These are phyloP conservation scores for Pseudonitzschia multistriata DNA, from an alignment of 108 stramenopile species.

Conservation along the genomic window DNA sequence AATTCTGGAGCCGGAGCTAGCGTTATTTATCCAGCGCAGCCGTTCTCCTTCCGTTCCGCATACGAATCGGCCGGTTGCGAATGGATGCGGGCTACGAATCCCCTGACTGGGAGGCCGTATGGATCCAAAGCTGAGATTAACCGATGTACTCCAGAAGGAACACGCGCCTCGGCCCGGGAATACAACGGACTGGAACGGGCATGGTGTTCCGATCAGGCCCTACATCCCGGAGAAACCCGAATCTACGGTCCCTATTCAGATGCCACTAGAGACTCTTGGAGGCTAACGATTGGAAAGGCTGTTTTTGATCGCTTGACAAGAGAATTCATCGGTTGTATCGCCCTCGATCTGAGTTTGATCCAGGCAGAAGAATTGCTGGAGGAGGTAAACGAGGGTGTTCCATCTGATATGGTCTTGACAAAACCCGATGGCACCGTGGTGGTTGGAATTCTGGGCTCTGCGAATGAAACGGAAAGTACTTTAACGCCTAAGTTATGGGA, in stretches of 20 bases:
- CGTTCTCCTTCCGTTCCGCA: not conserved
- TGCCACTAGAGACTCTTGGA: constrained; percentile 24
- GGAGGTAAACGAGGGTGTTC: constrained; percentile 17
- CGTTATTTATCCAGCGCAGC: constrained; percentile 34
- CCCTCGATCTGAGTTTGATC: constrained; percentile 37
- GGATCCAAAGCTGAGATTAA: constrained; percentile 44
- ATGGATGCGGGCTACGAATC: constrained; percentile 49
- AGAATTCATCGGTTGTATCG: constrained; percentile 43
- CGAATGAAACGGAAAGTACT: not conserved
- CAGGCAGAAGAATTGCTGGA: constrained; percentile 33
- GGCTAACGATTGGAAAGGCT: constrained; percentile 40
- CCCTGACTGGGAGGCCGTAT: constrained; percentile 28
- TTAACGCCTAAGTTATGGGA: constrained; percentile 8
- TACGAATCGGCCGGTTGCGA: constrained; percentile 55
- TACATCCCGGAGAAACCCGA: constrained; percentile 29
- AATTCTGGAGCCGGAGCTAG: constrained; percentile 53
- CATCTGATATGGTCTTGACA: constrained; percentile 27
- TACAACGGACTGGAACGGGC: constrained; percentile 60
- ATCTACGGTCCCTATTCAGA: constrained; percentile 41
- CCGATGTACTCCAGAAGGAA: constrained; percentile 44
- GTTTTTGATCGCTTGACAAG: constrained; percentile 48
- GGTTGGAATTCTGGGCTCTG: constrained; percentile 1
- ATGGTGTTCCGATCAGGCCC: constrained; percentile 53
- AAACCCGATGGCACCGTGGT: constrained; percentile 35
- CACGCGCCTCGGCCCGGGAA: constrained; percentile 25